These are phyloP conservation scores for Coniochaeta sp. DNA, from an alignment of 2,329 filamentous ascomycete species.

Conservation along the genomic window DNA sequence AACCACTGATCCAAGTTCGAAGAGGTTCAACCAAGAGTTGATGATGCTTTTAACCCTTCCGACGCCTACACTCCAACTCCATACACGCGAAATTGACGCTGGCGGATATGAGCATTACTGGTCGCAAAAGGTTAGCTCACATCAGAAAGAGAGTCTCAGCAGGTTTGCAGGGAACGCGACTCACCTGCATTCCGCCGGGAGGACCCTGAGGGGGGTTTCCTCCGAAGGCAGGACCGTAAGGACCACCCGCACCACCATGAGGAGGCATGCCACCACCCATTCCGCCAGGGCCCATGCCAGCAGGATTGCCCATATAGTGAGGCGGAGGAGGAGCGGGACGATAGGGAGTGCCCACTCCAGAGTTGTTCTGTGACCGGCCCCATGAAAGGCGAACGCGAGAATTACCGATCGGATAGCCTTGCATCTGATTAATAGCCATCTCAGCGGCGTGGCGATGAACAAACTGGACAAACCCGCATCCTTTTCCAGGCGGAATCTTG, in stretches of 20 bases:
- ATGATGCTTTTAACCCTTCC: not conserved
- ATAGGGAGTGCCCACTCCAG: slow-evolving; percentile 93
- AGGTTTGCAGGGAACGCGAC: not conserved
- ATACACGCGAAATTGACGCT: not conserved
- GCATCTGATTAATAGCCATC: slow-evolving; percentile 99
- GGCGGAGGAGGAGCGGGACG: slow-evolving; percentile 72
- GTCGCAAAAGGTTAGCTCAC: too few relatives aligned
- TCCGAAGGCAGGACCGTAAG: slow-evolving; percentile 39
- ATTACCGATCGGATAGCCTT: slow-evolving; percentile 98
- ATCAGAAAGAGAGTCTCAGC: too few relatives aligned
- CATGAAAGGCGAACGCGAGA: slow-evolving; percentile 95
- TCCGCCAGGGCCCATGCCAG: not conserved
- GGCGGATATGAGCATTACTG: too few relatives aligned
- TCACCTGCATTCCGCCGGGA: slow-evolving; percentile 14
- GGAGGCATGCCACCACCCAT: slow-evolving; percentile 10
- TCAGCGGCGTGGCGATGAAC: slow-evolving; percentile 97
- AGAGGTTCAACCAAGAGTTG: not conserved
- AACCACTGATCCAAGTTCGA: not conserved
- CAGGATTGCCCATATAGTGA: slow-evolving; percentile 37
- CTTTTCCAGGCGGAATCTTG: slow-evolving; percentile 98
- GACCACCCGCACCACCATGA: slow-evolving; percentile 30
- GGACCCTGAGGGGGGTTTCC: slow-evolving; percentile 35
- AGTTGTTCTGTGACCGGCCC: slow-evolving; percentile 99
- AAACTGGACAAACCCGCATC: slow-evolving; percentile 97
- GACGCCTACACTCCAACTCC: not conserved